Conservation (phyloP, 2,329 filamentous ascomycete genomes). For the Fusarium agapanthi region DNA sequence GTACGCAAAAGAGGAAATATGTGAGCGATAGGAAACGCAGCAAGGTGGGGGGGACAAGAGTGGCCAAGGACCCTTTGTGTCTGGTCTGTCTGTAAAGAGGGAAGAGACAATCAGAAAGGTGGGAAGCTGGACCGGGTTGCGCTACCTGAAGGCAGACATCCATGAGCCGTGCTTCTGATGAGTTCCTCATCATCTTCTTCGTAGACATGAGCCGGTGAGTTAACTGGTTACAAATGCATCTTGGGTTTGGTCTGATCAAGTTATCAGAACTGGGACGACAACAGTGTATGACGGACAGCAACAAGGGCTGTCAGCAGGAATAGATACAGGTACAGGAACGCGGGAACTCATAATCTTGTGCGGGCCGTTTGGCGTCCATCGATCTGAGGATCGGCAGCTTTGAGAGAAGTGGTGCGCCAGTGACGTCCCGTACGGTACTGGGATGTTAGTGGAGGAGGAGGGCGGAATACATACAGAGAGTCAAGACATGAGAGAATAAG, state of each 20-base stretch:
- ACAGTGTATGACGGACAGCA: not conserved
- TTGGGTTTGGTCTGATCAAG: not conserved
- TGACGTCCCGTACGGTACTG: conserved; percentile 38
- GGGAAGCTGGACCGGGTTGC: conserved; percentile 1
- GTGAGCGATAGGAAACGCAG: conserved; percentile 30
- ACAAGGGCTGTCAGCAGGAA: conserved; percentile 23
- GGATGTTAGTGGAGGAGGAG: conserved; percentile 36
- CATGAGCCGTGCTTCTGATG: not conserved
- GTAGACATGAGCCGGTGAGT: not conserved
- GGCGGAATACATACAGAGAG: not conserved
- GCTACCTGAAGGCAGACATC: not conserved
- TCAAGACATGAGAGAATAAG: conserved; percentile 1
- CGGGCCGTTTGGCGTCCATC: conserved; percentile 41
- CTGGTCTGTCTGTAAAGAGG: conserved; percentile 7
- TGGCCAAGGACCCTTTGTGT: conserved; percentile 32
- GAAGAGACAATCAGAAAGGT: conserved; percentile 20
- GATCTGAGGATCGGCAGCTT: conserved; percentile 41
- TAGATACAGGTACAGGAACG: conserved; percentile 12
- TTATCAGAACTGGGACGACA: not conserved
- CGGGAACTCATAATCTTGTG: conserved; percentile 27
- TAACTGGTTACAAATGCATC: not conserved
- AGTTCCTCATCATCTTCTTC: not conserved
- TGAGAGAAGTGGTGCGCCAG: conserved; percentile 35
- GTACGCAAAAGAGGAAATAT: conserved; percentile 5
- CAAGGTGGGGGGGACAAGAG: conserved; percentile 27